Conservation (phyloP, 2,329 filamentous ascomycete genomes). For the Penicillium sp. region DNA sequence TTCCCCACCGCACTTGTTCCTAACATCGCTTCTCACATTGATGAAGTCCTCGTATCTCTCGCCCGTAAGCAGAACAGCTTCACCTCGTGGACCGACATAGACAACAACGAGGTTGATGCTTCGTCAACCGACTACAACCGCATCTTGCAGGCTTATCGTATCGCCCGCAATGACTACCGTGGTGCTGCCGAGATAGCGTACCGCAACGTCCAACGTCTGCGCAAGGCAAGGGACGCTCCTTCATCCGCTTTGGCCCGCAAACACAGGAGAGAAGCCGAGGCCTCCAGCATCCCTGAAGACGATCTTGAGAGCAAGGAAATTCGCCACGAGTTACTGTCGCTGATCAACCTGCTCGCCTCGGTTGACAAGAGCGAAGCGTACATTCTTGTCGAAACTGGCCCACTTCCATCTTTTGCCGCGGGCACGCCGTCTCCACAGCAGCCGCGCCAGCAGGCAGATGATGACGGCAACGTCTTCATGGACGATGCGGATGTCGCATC, state of each 20-base stretch:
- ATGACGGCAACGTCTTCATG: slow-evolving; percentile 42
- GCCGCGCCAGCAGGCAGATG: slow-evolving; percentile 47
- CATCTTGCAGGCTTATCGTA: slow-evolving; percentile 87
- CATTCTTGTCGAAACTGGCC: slow-evolving; percentile 56
- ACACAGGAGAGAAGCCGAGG: slow-evolving; percentile 36
- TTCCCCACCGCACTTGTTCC: slow-evolving; percentile 68
- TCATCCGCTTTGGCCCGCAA: slow-evolving; percentile 40
- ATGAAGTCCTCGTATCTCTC: slow-evolving; percentile 72
- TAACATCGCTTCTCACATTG: slow-evolving; percentile 74
- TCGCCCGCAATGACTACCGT: slow-evolving; percentile 81
- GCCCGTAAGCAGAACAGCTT: slow-evolving; percentile 71
- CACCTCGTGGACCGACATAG: slow-evolving; percentile 43
- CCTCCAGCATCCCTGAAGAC: slow-evolving; percentile 35
- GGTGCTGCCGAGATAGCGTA: slow-evolving; percentile 66
- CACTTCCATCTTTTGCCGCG: slow-evolving; percentile 13
- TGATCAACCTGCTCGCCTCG: slow-evolving; percentile 91
- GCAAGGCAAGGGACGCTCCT: slow-evolving; percentile 38
- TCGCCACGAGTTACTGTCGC: slow-evolving; percentile 73
- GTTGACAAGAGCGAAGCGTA: slow-evolving; percentile 82
- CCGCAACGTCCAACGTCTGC: slow-evolving; percentile 57
- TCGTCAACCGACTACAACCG: slow-evolving; percentile 74
- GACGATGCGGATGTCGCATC: slow-evolving; percentile 37
- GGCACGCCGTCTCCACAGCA: slow-evolving; percentile 45
- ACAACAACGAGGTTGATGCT: slow-evolving; percentile 34
- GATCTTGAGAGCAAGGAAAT: slow-evolving; percentile 57